Conservation (phyloP, 2,329 filamentous ascomycete species). For the Zelopaecilomyces penicillatus region DNA sequence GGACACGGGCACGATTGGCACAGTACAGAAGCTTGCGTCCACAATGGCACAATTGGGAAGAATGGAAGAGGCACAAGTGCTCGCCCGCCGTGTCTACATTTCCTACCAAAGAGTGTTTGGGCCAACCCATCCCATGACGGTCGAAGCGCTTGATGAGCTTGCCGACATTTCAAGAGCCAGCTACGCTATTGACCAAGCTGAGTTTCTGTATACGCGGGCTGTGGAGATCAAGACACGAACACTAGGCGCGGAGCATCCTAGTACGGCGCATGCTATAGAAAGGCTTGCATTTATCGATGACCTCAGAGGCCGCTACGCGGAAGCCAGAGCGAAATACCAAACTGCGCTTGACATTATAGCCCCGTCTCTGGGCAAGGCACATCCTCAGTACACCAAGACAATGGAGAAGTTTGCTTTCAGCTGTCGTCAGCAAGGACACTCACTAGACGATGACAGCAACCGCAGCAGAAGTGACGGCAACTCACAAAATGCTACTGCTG, state of each 20-base stretch:
- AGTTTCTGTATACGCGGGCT: slow-evolving; percentile 17
- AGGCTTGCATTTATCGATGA: slow-evolving; percentile 20
- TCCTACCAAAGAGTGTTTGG: slow-evolving; percentile 19
- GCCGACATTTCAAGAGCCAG: slow-evolving; percentile 15
- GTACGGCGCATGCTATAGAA: slow-evolving; percentile 16
- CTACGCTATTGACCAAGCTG: slow-evolving; percentile 20
- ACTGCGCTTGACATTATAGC: slow-evolving; percentile 15
- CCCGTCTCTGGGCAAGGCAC: slow-evolving; percentile 14
- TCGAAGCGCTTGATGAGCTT: slow-evolving; percentile 20
- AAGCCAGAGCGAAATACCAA: slow-evolving; percentile 15
- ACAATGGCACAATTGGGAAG: slow-evolving; percentile 16
- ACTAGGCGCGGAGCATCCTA: slow-evolving; percentile 15
- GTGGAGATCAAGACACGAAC: slow-evolving; percentile 16
- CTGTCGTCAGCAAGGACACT: slow-evolving; percentile 10
- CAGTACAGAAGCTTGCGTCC: slow-evolving; percentile 17
- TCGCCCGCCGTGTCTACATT: slow-evolving; percentile 17
- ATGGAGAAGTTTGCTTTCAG: slow-evolving; percentile 18
- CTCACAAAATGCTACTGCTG: slow-evolving; percentile 1
- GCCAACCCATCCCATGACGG: slow-evolving; percentile 17
- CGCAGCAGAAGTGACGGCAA: slow-evolving; percentile 1
- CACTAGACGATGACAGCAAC: slow-evolving; percentile 6
- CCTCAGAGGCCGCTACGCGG: slow-evolving; percentile 13
- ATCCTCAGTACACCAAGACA: slow-evolving; percentile 15
- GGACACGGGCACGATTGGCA: slow-evolving; percentile 16
- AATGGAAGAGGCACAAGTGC: slow-evolving; percentile 16